A percentile compares a stretch with the other conserved stretches of the same genome.
phyloP scores from a whole-genome alignment of 139 green algal genomes.

The Chlorella vulgaris region DNA sequence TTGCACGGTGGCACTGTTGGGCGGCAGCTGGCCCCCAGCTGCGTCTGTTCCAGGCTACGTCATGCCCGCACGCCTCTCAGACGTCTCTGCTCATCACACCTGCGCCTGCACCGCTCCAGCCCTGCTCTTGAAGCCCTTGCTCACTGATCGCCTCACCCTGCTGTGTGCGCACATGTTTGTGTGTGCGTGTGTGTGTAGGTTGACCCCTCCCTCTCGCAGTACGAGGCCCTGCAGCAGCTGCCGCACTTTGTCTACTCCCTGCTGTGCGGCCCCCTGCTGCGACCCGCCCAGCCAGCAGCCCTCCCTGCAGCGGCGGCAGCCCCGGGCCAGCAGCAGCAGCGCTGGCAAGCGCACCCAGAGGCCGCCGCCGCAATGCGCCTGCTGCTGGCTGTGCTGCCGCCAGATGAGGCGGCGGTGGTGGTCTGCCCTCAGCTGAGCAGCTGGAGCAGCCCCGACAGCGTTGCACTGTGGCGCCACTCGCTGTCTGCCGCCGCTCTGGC shows the following conservation, averaged over 20 bases:
- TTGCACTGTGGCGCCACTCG: constrained; percentile 68
- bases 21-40: too few species aligned
- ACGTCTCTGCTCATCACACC: too few species aligned
- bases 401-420: constrained; percentile 67
- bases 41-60: too few species aligned
- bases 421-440: constrained; percentile 82
- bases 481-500: constrained; percentile 66
- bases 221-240: constrained; percentile 65
- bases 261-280: constrained; percentile 75
- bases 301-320: background rate
- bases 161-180: too few species aligned
- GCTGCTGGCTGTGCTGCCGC: constrained; percentile 70
- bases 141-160: too few species aligned
- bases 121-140: too few species aligned
- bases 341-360: constrained; percentile 67
- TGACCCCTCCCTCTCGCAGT: constrained; percentile 70
- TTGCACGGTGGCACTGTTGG: too few species aligned
- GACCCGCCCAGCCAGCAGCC: background rate
- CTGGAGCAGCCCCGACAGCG: constrained; percentile 57
- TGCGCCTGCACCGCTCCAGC: too few species aligned
- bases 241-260: constrained; percentile 88
- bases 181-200: constrained; percentile 26
- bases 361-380: constrained; percentile 60
- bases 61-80: too few species aligned
- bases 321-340: background rate